phyloP scores from a whole-genome alignment of 108 stramenopile genomes.

The Chaetoceros muelleri region DNA sequence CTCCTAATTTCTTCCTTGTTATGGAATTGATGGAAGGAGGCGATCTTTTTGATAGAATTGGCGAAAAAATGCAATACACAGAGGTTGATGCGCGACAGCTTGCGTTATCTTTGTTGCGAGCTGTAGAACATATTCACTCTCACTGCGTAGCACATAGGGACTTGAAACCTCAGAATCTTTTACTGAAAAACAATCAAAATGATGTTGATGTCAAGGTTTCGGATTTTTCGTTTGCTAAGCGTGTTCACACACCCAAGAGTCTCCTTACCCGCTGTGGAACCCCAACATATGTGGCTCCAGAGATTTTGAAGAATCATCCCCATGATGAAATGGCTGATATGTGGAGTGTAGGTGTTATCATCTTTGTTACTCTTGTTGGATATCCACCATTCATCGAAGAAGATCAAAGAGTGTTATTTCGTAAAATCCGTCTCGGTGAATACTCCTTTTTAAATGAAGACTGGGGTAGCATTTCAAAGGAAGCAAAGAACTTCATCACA shows the following conservation, averaged over 20 bases:
- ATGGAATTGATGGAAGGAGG: slow-evolving; percentile 88
- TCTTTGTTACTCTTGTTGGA: slow-evolving; percentile 83
- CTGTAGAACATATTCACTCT: slow-evolving; percentile 77
- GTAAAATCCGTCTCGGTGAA: slow-evolving; percentile 27
- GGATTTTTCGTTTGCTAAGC: slow-evolving; percentile 93
- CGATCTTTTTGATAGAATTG: slow-evolving; percentile 95
- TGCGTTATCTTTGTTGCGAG: slow-evolving; percentile 47
- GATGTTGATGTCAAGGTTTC: slow-evolving; percentile 80
- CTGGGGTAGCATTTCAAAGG: slow-evolving; percentile 25
- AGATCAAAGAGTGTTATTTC: slow-evolving; percentile 36
- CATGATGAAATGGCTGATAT: slow-evolving; percentile 82
- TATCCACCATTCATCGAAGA: slow-evolving; percentile 45
- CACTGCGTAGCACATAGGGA: slow-evolving; percentile 84
- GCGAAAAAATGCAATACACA: slow-evolving; percentile 68
- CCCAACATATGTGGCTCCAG: slow-evolving; percentile 22
- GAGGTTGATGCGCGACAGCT: slow-evolving; percentile 92
- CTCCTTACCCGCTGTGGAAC: slow-evolving; percentile 82
- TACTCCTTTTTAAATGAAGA: slow-evolving; percentile 27
- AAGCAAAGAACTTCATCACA: slow-evolving; percentile 39
- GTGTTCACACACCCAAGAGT: slow-evolving; percentile 62
- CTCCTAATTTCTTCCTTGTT: slow-evolving; percentile 77
- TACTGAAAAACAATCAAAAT: slow-evolving; percentile 48
- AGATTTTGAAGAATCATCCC: slow-evolving; percentile 44
- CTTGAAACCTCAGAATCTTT: slow-evolving; percentile 91
- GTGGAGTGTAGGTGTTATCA: slow-evolving; percentile 91